Evolutionary conservation across 805 yeast genomes (phyloP), one percentile per base, ranked within the genome.

Genomic region (Wickerhamomyces bisporus): DNA sequence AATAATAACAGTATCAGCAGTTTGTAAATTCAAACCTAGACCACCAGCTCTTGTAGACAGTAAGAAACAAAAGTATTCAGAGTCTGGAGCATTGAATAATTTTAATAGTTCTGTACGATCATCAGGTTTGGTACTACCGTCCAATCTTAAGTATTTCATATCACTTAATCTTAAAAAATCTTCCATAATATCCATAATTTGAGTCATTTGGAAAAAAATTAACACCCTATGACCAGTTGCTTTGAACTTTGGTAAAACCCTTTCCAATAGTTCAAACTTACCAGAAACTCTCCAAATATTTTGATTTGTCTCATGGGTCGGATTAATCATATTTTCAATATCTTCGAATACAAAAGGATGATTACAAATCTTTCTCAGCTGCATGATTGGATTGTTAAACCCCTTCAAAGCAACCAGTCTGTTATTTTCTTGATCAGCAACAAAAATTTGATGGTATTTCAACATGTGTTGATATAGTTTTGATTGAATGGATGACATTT

Each of bases 41-140:
- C 94, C 94, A 72, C 94, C 94, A 37, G 94, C 94, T 70, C 94
- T 79, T 0, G 94, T 85, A 1, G 91, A 82, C 42, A 85, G 65
- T 42, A 85, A 64, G 67, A 85, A 85, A 46, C 86, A 80, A 61
- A 85, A 85, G 54, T 81, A 83, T 3, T 81, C 87, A 8, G 91
- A 81, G 50, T 76, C 58, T 4, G 86, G 86, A 11, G 82, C 85
- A 60, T 85, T 85, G 62, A 85, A 85, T 9, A 64, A 70, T 49
- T 81, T 81, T 58, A 85, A 69, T 79, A 85, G 71, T 27, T 67
- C 73, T 38, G 82, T 83, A 70, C 94, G 77, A 49, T 85, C 94
- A 52, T 85, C 94, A 2, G 94, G 84, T 49, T 84, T 84, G 1
- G 94, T 85, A 16, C 78, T 69, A 67, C 94, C 94, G 65, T 85